Evolutionary conservation across 2,329 filamentous ascomycete genomes (phyloP), one percentile per base, ranked within the genome.

Genomic region (Ophiostoma sp.): DNA sequence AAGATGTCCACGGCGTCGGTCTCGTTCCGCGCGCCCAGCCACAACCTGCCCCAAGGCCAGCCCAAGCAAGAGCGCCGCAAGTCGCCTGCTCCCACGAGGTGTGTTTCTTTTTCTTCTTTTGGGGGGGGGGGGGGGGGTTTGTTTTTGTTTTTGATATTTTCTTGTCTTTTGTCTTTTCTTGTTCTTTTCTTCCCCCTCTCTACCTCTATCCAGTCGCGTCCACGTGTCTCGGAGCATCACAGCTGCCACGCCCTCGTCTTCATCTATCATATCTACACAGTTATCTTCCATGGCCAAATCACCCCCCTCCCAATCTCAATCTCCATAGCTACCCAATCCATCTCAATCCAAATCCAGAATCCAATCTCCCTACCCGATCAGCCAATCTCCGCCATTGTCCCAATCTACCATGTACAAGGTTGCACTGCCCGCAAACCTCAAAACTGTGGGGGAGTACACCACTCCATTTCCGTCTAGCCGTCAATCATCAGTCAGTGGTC

Each of bases 21-120:
- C 68, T 80, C 79, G 10, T 85, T 85, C 73, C 81, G 79, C 3
- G 76, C 77, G n/a, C 80, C 79, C 36, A 76, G 75, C 0, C 80
- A 84, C 72, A 81, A 81, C 27, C 77, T 86, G 23, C 83, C 84
- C 4, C 84, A 85, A 72, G 84, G 83, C 35, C 73, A 76, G 3
- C 82, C 83, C 71, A 81, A 83, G 71, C 33, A 81, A 82, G 66
- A 77, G 82, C 69, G 81, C 77, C 33, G 82, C 80, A 72, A 68
- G 52, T 86, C 84, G 35, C 84, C 85, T 33, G 80, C 82, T 41
- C 82, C 83, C 72, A 74, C 77, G 71, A 84, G 82, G 84, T 86
- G 79, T 10, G 65, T 33, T 7, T 44, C 1, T 31, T 1, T 48
- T 67, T 48, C 0, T 23, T n/a, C n/a, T n/a, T n/a, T n/a, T n/a